Percentiles rank a stretch among this genome's conserved stretches.
Evolutionary conservation across 1,284 basidiomycete genomes (phyloP).

Genomic region (Takashimella koratensis): DNA sequence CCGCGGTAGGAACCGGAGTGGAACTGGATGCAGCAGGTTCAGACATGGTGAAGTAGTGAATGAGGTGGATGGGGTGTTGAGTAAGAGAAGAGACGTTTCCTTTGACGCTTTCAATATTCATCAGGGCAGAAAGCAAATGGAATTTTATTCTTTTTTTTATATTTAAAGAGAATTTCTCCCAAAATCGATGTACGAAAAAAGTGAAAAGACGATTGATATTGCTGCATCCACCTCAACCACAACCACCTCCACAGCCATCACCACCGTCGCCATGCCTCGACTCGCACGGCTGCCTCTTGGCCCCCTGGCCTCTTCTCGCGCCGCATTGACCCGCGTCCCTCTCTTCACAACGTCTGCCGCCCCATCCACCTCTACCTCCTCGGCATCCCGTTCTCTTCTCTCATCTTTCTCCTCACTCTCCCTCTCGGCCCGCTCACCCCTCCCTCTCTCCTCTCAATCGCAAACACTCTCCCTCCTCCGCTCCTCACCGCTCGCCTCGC

Average conservation of each 20-base stretch:
- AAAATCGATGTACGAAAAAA: neutral
- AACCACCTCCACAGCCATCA: neutral
- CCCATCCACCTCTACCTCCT: conserved; percentile 2
- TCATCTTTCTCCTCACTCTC: conserved; percentile 9
- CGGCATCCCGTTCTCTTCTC: neutral
- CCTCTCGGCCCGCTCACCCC: conserved; percentile 7
- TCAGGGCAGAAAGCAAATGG: neutral
- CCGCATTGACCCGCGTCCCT: conserved; percentile 4
- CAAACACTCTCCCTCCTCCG: conserved; percentile 1
- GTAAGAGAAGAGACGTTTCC: neutral
- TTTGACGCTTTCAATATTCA: neutral
- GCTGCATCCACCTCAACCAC: neutral
- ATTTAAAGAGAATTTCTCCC: neutral
- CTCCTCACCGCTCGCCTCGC: conserved; percentile 4
- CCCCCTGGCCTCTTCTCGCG: conserved; percentile 3
- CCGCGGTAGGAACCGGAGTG: conserved; percentile 10
- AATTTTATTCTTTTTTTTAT: neutral
- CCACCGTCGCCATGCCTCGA: neutral
- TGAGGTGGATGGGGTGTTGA: neutral
- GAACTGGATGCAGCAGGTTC: conserved; percentile 3
- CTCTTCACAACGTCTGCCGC: conserved; percentile 9
- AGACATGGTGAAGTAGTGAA: neutral
- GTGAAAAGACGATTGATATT: neutral
- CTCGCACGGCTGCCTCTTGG: neutral
- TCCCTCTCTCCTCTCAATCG: conserved; percentile 1